Conservation (phyloP, 1,284 basidiomycete genomes). For the Pseudozyma sp. region DNA sequence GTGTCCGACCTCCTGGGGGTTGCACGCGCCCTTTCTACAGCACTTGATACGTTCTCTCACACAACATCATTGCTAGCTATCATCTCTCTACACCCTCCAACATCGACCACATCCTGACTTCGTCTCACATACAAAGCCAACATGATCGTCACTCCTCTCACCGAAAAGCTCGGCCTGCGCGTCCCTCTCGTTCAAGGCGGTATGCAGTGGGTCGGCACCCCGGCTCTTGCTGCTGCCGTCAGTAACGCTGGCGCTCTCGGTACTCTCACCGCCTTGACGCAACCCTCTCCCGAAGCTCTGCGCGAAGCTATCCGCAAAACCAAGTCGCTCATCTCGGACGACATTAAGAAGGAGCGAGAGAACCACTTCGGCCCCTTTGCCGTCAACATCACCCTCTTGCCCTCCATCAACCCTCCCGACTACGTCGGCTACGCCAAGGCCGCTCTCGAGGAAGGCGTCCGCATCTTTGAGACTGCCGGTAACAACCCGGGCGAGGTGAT, state of each 20-base stretch:
- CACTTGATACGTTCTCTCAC: not conserved
- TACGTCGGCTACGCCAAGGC: constrained; percentile 84
- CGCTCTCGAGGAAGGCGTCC: constrained; percentile 87
- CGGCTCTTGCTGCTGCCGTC: constrained; percentile 80
- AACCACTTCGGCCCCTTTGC: constrained; percentile 71
- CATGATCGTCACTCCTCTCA: constrained; percentile 67
- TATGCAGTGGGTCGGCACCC: constrained; percentile 78
- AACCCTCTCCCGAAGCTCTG: constrained; percentile 85
- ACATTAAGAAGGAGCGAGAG: constrained; percentile 51
- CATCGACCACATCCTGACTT: not conserved
- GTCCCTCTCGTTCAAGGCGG: constrained; percentile 66
- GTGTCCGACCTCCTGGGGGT: constrained; percentile 8
- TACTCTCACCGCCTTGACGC: constrained; percentile 86
- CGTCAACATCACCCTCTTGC: constrained; percentile 91
- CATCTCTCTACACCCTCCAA: not conserved
- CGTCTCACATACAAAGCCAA: not conserved
- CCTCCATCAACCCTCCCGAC: constrained; percentile 89
- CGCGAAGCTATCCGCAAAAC: constrained; percentile 87
- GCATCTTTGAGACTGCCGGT: constrained; percentile 92
- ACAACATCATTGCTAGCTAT: not conserved
- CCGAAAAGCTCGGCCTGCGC: constrained; percentile 68
- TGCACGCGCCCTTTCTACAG: not conserved
- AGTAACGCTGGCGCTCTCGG: constrained; percentile 88
- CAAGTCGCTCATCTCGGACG: constrained; percentile 60
- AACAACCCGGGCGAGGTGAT: constrained; percentile 86